Evolutionary conservation across 2,329 filamentous ascomycete genomes (phyloP).

Genomic region (Aphanocladium album): DNA sequence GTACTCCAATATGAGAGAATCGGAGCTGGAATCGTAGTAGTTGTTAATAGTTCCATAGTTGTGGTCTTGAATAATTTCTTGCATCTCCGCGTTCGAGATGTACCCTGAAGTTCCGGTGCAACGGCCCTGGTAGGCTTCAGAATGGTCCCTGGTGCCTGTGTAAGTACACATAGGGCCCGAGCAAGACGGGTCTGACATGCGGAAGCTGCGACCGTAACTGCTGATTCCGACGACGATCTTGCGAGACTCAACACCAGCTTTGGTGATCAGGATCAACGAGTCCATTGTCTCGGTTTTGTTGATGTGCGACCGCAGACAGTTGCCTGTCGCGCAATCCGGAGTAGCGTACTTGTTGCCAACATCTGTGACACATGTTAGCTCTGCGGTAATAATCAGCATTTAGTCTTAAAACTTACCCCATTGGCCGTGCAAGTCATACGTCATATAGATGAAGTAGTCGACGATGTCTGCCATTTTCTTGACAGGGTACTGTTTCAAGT

Average conservation of each 20-base stretch:
- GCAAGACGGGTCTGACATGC: slow-evolving; percentile 22
- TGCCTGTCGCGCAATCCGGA: slow-evolving; percentile 24
- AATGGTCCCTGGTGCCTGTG: slow-evolving; percentile 16
- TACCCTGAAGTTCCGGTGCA: slow-evolving; percentile 28
- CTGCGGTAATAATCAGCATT: background rate
- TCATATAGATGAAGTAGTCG: slow-evolving; percentile 31
- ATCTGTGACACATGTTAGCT: slow-evolving; percentile 8
- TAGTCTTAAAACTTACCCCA: slow-evolving; percentile 18
- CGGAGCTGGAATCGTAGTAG: background rate
- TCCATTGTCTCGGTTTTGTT: slow-evolving; percentile 32
- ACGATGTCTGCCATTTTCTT: slow-evolving; percentile 23
- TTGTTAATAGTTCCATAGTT: slow-evolving; percentile 10
- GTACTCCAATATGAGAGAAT: slow-evolving; percentile 2
- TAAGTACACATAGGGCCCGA: slow-evolving; percentile 19
- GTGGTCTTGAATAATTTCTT: slow-evolving; percentile 20
- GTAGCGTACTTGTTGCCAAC: slow-evolving; percentile 22
- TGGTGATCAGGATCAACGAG: slow-evolving; percentile 25
- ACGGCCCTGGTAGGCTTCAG: slow-evolving; percentile 18
- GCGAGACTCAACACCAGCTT: slow-evolving; percentile 6
- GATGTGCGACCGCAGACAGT: slow-evolving; percentile 31
- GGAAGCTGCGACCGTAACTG: slow-evolving; percentile 28
- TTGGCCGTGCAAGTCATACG: slow-evolving; percentile 29
- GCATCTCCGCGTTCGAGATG: slow-evolving; percentile 27
- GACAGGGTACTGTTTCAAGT: slow-evolving; percentile 32
- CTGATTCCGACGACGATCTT: slow-evolving; percentile 27